Evolutionary conservation across 2,329 filamentous ascomycete species (phyloP).

Genomic region (Moelleriella libera): DNA sequence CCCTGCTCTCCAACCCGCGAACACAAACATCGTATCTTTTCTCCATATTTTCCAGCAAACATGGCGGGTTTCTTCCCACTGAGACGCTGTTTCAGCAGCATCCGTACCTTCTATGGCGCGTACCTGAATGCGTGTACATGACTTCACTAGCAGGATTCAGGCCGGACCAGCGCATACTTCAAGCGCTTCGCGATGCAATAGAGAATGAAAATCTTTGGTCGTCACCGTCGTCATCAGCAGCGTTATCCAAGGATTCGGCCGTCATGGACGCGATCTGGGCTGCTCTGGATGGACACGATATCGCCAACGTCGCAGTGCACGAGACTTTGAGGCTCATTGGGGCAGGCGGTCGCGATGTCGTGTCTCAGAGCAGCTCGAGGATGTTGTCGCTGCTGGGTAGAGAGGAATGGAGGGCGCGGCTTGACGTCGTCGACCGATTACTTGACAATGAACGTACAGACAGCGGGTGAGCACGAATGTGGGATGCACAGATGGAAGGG

Average conservation of each 20-base stretch:
- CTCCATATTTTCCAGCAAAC: conserved; percentile 9
- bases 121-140: conserved; percentile 15
- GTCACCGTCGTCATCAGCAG: not conserved
- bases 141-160: conserved; percentile 9
- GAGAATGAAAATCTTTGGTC: conserved; percentile 6
- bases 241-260: not conserved
- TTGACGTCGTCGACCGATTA: conserved; percentile 8
- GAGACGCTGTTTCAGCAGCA: conserved; percentile 12
- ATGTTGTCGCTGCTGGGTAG: conserved; percentile 20
- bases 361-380: conserved; percentile 13
- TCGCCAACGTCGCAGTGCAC: conserved; percentile 11
- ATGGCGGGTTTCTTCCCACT: conserved; percentile 10
- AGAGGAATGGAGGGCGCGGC: conserved; percentile 18
- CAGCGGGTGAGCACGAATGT: too few relatives aligned
- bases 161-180: conserved; percentile 8
- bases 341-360: conserved; percentile 14
- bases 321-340: conserved; percentile 16
- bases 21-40: conserved; percentile 9
- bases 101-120: conserved; percentile 24
- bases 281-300: conserved; percentile 5
- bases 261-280: conserved; percentile 8
- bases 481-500: too few relatives aligned
- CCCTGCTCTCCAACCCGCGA: conserved; percentile 6
- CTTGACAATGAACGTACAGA: not conserved
- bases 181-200: conserved; percentile 12